These are phyloP conservation scores for Cryoendolithus antarcticus DNA, from an alignment of 2,329 filamentous ascomycete species.

Conservation along the genomic window DNA sequence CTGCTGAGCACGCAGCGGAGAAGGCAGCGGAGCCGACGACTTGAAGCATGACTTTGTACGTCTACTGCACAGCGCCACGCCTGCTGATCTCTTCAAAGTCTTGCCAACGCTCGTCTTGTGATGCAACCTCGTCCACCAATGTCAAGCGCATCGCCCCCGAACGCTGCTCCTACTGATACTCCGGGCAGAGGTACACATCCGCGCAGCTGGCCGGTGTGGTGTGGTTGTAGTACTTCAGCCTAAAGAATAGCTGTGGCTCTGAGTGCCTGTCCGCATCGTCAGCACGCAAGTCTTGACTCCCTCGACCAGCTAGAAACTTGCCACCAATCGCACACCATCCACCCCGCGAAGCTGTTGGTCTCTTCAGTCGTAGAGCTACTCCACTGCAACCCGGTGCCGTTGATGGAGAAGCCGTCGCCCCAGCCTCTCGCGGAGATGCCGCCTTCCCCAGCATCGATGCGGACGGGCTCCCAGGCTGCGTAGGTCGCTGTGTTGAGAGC, in stretches of 20 bases:
- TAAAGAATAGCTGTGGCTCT: slow-evolving; percentile 21
- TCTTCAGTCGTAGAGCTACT: slow-evolving; percentile 7
- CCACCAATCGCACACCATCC: slow-evolving; percentile 11
- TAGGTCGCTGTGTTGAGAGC: slow-evolving; percentile 14
- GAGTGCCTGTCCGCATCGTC: not conserved
- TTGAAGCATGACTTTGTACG: no score
- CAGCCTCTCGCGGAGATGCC: slow-evolving; percentile 4
- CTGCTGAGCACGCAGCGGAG: not conserved
- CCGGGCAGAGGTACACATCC: slow-evolving; percentile 17
- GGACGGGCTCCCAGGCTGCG: slow-evolving; percentile 21
- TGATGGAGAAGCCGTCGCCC: slow-evolving; percentile 18
- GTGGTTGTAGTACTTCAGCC: slow-evolving; percentile 12
- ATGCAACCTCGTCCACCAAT: no score
- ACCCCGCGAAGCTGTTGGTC: slow-evolving; percentile 17
- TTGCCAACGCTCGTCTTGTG: no score
- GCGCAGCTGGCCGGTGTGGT: slow-evolving; percentile 19
- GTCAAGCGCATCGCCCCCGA: no score
- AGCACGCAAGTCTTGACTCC: slow-evolving; percentile 1
- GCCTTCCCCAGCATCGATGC: slow-evolving; percentile 16
- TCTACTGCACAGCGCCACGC: no score
- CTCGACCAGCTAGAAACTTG: not conserved
- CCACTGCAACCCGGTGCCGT: slow-evolving; percentile 23
- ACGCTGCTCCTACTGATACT: slow-evolving; percentile 12
- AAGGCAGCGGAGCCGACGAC: no score
- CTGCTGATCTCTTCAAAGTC: no score